These are phyloP conservation scores for Cyclotella choctawhatcheeana DNA, from an alignment of 108 stramenopile species.

Conservation along the genomic window DNA sequence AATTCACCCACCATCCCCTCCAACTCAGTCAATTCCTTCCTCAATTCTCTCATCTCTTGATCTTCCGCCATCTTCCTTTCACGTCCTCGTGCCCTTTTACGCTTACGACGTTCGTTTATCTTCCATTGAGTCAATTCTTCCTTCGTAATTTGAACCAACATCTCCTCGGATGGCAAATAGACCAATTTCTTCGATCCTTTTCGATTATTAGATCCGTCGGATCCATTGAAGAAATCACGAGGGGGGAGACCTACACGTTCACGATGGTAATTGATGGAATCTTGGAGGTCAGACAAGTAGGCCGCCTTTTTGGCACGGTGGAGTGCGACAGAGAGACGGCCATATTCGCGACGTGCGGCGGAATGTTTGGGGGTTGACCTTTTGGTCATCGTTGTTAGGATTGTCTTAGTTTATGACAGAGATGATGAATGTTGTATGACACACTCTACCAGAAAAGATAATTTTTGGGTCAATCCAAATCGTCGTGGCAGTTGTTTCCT, in stretches of 20 bases:
- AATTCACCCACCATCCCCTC: neutral
- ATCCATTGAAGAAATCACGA: neutral
- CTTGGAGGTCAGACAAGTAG: neutral
- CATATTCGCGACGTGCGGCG: neutral
- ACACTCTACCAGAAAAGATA: too few species aligned
- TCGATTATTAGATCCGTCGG: neutral
- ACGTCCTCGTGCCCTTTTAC: neutral
- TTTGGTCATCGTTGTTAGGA: neutral
- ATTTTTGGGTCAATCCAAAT: too few species aligned
- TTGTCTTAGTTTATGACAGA: too few species aligned
- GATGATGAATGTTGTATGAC: too few species aligned
- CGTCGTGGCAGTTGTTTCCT: too few species aligned
- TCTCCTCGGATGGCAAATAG: neutral
- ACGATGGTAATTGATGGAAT: neutral
- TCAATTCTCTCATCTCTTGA: neutral
- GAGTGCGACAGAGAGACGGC: neutral
- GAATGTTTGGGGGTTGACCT: constrained; percentile 2
- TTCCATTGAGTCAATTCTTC: neutral
- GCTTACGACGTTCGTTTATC: neutral
- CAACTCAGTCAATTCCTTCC: neutral
- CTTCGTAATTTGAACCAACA: neutral
- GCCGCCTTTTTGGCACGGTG: neutral
- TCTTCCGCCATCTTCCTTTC: neutral
- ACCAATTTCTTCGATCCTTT: neutral
- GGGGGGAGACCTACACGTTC: neutral